Conservation (phyloP, 2,329 filamentous ascomycete species). For the Monosporascus sp. region DNA sequence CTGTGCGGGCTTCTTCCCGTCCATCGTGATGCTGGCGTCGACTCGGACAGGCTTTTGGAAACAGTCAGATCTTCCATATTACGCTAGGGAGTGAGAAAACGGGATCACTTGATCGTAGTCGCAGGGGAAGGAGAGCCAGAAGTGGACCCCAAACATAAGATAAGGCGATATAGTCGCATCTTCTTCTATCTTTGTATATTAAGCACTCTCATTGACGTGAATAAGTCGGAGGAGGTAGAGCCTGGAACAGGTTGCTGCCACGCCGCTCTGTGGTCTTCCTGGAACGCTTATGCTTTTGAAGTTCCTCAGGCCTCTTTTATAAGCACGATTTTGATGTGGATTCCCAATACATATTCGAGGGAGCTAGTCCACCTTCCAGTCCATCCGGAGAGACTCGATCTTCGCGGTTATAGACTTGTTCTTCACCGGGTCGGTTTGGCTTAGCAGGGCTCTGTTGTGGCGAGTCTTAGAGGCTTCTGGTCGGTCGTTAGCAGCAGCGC, state of each 20-base stretch:
- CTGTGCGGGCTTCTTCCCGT: background rate
- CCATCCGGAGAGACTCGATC: background rate
- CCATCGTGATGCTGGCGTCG: background rate
- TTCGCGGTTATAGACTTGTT: background rate
- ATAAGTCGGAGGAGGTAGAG: background rate
- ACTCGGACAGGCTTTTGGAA: background rate
- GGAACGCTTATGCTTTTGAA: background rate
- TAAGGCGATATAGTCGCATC: background rate
- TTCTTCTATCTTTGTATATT: background rate
- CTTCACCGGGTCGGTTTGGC: background rate
- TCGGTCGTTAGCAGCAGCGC: background rate
- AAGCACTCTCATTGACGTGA: background rate
- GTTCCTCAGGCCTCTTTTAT: background rate
- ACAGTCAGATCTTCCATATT: background rate
- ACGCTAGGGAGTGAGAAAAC: background rate
- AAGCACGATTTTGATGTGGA: background rate
- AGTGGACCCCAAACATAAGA: background rate
- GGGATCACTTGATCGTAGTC: background rate
- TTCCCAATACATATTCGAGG: background rate
- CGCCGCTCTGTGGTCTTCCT: background rate
- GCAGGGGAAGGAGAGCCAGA: background rate
- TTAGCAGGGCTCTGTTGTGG: background rate
- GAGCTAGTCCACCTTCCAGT: background rate
- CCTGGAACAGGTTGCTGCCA: background rate
- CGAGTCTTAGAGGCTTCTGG: background rate